Evolutionary conservation across 805 yeast species (phyloP), one percentile per base, ranked within the genome.

Genomic region (Wickerhamomyces hampshirensis): DNA sequence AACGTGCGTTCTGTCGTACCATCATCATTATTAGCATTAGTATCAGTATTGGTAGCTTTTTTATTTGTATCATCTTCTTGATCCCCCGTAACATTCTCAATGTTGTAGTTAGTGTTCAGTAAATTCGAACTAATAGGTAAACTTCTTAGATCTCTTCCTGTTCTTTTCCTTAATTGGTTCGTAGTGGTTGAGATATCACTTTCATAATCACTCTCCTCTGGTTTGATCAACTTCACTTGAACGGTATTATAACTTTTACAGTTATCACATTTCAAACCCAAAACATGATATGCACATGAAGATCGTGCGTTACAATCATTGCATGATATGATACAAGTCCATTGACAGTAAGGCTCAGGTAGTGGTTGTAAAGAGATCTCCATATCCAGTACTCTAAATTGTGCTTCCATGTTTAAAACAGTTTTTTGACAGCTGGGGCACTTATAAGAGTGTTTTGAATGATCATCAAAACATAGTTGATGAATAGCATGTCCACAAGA

Each of bases 401-500:
- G 85, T 2, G 93, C 78, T 50, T 84, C 95, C 77, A 89, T 88
- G 60, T 88, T 85, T 26, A 83, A 69, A 34, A 91, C 77, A 0
- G 96, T 82, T 47, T 84, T 77, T 37, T 86, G 80, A 56, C 98
- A 89, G 3, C 85, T 71, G 2, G 98, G 98, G 58, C 98, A 89
- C 56, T 86, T 85, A 67, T 87, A 89, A 12, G 84, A 77, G 55
- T 84, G 87, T 47, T 78, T 73, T n/a, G 85, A 75, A 56, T 83
- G 79, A 46, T 85, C 91, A 43, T 80, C 80, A 57, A 78, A 88
- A 58, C 98, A 89, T 18, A 59, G 53, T 56, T 87, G 86, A 62
- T 89, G 98, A 40, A 89, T 89, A 26, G 95, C 85, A 60, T 89
- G 98, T 2, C 97, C 96, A 62, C 98, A 89, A 33, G 72, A 67